Conservation (phyloP, 2,329 filamentous ascomycete genomes). For the Pezicula radicicola region DNA sequence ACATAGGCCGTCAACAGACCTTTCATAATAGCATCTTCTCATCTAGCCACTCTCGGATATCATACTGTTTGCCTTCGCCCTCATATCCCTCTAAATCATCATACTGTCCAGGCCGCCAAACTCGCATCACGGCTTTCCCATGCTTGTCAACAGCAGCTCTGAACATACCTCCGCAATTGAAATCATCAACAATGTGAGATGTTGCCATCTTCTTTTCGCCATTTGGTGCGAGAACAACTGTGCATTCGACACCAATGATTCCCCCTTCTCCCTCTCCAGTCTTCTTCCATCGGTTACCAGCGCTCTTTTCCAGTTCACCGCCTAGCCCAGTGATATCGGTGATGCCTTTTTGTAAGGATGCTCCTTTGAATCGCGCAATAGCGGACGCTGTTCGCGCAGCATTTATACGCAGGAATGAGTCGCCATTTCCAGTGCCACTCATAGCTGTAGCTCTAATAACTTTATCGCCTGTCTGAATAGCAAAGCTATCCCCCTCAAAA, state of each 20-base stretch:
- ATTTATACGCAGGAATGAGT: conserved; percentile 74
- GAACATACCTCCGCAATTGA: conserved; percentile 88
- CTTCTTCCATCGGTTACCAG: conserved; percentile 67
- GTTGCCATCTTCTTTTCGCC: conserved; percentile 37
- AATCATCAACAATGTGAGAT: conserved; percentile 66
- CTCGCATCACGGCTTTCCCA: conserved; percentile 53
- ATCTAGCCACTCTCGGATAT: conserved; percentile 24
- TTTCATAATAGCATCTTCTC: conserved; percentile 5
- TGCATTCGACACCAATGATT: conserved; percentile 76
- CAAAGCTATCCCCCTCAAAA: conserved; percentile 26
- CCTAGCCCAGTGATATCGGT: conserved; percentile 63
- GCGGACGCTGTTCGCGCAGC: conserved; percentile 72
- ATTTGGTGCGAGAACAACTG: conserved; percentile 41
- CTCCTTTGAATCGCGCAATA: conserved; percentile 60
- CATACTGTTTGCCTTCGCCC: conserved; percentile 27
- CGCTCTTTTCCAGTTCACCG: conserved; percentile 72
- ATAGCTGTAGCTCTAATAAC: conserved; percentile 45
- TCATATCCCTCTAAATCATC: conserved; percentile 26
- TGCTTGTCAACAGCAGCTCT: conserved; percentile 70
- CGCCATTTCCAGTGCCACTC: conserved; percentile 84
- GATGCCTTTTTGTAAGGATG: conserved; percentile 54
- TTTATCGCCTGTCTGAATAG: conserved; percentile 20
- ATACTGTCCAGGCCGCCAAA: conserved; percentile 42
- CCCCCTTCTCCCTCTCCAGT: conserved; percentile 81
- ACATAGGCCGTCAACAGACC: too few relatives aligned